Evolutionary conservation across 108 stramenopile species (phyloP), one percentile per base, ranked within the genome.

Genomic region (Aurantiochytrium sp.): DNA sequence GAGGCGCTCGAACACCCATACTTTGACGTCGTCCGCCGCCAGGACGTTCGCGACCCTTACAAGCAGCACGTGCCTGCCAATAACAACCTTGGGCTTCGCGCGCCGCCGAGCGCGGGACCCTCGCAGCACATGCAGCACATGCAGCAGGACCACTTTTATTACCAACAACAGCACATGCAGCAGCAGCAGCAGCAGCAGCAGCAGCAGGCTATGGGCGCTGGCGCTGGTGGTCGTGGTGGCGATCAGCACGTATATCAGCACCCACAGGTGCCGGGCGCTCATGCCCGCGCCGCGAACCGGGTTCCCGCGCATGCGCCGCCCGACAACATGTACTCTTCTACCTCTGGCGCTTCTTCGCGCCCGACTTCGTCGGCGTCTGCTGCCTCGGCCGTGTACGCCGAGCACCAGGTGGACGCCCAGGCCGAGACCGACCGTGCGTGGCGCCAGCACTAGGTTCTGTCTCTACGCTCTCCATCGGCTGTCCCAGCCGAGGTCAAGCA

Each of bases 1-100:
- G 95, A 94, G n/a, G 98, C 97, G 6, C 90, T 97, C 86, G 93
- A 97, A 52, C 98, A 99, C 92, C 93, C 96, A 0, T 99, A 97
- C 89, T 99, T 99, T 90, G 91, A 93, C 55, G 96, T 96, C 55
- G 91, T 97, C 10, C 59, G 59, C 34, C 59, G 59, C 1, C 27
- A 30, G 10, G 59, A 4, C 59, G 15, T 3, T 15, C 59, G 59
- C 24, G 59, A 65, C 27, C 59, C 27, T 34, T 65, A 65, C 34
- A 30, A 65, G 34, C 59, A 65, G 1, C 59, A 34, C 32, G 6
- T 34, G 8, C 32, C 59, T 15, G 32, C 6, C 24, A 8, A 34
- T 34, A 15, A 65, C 21, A 12, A 54, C 53, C 53, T 12, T 54
- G 53, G 17, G 21, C 17, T 12, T 21, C 12, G 21, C 21, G 17